A percentile compares a stretch with the other conserved stretches of the same genome.
Conservation (phyloP, 768 basidiomycete genomes). For the Daedaleopsis sinensis region DNA sequence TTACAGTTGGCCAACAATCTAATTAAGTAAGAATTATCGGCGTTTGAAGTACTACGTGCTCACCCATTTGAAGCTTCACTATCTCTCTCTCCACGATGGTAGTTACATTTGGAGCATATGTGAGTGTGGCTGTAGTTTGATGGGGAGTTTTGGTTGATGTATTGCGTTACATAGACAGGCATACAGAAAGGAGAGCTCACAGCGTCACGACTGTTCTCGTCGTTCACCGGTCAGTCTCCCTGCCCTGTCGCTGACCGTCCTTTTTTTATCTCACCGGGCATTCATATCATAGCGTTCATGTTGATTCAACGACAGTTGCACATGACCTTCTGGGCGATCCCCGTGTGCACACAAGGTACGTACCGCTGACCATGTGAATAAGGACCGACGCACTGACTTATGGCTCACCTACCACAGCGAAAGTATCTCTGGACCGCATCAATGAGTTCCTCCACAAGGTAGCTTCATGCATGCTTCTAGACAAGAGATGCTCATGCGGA, state of each 20-base stretch:
- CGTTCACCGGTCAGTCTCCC: conserved; percentile 29
- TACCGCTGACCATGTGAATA: too few relatives aligned
- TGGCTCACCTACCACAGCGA: conserved; percentile 33
- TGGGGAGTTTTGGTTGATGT: neutral
- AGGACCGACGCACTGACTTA: neutral
- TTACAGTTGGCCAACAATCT: conserved; percentile 48
- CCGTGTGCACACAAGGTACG: conserved; percentile 29
- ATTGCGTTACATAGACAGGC: conserved; percentile 31
- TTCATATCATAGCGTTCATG: conserved; percentile 50
- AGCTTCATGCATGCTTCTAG: neutral
- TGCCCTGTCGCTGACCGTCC: neutral
- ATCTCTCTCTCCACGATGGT: conserved; percentile 71
- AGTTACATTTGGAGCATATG: conserved; percentile 61
- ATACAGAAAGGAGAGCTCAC: conserved; percentile 40
- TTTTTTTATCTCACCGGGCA: conserved; percentile 48
- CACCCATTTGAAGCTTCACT: conserved; percentile 43
- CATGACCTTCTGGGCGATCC: conserved; percentile 33
- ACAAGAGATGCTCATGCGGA: conserved; percentile 17
- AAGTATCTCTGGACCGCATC: conserved; percentile 66
- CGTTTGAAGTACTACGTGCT: neutral
- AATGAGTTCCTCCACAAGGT: conserved; percentile 47
- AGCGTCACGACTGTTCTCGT: conserved; percentile 40
- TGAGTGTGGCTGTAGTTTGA: conserved; percentile 32
- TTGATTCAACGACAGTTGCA: conserved; percentile 55
- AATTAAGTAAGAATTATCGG: conserved; percentile 40